Conservation (phyloP, 306 rosid species). For the Herpetospermum pedunculosum region DNA sequence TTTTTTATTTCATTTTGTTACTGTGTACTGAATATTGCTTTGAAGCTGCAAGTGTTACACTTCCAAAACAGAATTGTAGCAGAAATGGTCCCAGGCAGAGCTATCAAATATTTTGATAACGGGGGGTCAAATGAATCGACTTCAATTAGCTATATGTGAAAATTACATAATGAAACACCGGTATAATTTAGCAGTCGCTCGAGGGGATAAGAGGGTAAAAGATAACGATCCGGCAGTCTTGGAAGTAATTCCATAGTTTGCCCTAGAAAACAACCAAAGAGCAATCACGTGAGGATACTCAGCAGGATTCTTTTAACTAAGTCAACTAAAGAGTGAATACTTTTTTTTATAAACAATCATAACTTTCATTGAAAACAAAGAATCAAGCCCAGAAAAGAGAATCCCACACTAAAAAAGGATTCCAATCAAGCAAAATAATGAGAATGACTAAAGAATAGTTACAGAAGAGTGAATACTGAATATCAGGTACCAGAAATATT, state of each 20-base stretch:
- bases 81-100: not conserved
- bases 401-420: too few relatives aligned
- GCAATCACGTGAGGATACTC: not conserved
- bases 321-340: not conserved
- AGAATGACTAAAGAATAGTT: too few relatives aligned
- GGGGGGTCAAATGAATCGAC: conserved; percentile 3
- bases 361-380: too few relatives aligned
- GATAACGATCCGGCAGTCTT: not conserved
- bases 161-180: conserved; percentile 4
- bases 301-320: not conserved
- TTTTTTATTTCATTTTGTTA: conserved; percentile 6
- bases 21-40: not conserved
- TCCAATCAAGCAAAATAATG: too few relatives aligned
- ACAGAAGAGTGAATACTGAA: not conserved
- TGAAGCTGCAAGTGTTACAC: conserved; percentile 1
- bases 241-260: not conserved
- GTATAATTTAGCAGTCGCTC: conserved; percentile 1
- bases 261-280: conserved; percentile 6
- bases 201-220: not conserved
- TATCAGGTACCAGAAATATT: not conserved
- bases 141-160: conserved; percentile 3
- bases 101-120: not conserved
- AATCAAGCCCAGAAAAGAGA: too few relatives aligned
- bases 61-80: conserved; percentile 1
- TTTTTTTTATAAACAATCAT: too few relatives aligned